A percentile compares a stretch with the other conserved stretches of the same genome.
Conservation (phyloP, 495 filamentous ascomycete genomes). For the Aspergillus cristatus region DNA sequence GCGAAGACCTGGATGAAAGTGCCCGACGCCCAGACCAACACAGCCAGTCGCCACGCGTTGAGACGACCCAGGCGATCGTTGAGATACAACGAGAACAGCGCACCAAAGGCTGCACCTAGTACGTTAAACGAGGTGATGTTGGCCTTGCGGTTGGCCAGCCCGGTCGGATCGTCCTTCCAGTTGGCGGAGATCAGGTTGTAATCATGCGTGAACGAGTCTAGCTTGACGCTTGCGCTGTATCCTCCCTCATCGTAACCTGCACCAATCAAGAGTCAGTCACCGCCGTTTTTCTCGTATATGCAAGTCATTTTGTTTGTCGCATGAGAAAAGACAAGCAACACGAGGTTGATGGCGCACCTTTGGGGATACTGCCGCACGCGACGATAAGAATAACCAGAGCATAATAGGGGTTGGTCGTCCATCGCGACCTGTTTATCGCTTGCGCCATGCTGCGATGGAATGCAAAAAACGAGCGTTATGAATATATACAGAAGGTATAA, state of each 20-base stretch:
- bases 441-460: slow-evolving; percentile 16
- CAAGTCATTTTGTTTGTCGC: not conserved
- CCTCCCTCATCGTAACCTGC: slow-evolving; percentile 43
- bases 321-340: not conserved
- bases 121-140: slow-evolving; percentile 41
- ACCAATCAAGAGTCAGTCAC: slow-evolving; percentile 5
- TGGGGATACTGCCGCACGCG: slow-evolving; percentile 35
- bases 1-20: slow-evolving; percentile 36
- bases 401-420: slow-evolving; percentile 32
- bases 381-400: slow-evolving; percentile 31
- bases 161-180: slow-evolving; percentile 26
- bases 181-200: slow-evolving; percentile 28
- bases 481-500: not conserved
- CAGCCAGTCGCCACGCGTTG: slow-evolving; percentile 28
- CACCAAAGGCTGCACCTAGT: slow-evolving; percentile 34
- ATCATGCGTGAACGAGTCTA: slow-evolving; percentile 31
- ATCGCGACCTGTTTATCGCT: slow-evolving; percentile 24
- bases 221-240: slow-evolving; percentile 33
- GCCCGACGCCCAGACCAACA: slow-evolving; percentile 32
- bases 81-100: slow-evolving; percentile 27
- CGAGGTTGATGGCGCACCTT: slow-evolving; percentile 19
- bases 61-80: slow-evolving; percentile 36
- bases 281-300: no score
- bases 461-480: not conserved
- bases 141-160: slow-evolving; percentile 31